Conservation (phyloP, 2,329 filamentous ascomycete species). For the Penicillium psychrosexuale region DNA sequence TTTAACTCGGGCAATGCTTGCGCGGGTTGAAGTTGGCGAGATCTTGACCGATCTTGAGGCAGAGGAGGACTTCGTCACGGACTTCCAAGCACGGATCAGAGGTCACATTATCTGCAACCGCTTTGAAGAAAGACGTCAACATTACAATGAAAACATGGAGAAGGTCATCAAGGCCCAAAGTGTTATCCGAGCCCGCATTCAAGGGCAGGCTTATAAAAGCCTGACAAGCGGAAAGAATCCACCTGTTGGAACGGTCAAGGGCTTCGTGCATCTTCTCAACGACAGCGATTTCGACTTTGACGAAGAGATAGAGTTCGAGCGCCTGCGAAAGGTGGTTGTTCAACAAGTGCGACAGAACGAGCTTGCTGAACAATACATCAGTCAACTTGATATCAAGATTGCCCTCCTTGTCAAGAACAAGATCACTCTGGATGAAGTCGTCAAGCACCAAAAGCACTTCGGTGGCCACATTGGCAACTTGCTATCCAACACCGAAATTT, state of each 20-base stretch:
- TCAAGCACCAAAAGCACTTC: conserved; percentile 94
- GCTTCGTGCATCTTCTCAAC: conserved; percentile 95
- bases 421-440: conserved; percentile 95
- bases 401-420: conserved; percentile 98
- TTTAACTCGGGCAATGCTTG: conserved; percentile 72
- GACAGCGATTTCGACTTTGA: conserved; percentile 99
- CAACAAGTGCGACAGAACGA: conserved; percentile 97
- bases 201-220: conserved; percentile 97
- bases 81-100: conserved; percentile 70
- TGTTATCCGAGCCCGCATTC: conserved; percentile 88
- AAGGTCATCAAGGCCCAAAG: conserved; percentile 99
- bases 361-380: conserved; percentile 94
- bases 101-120: conserved; percentile 69
- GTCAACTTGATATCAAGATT: conserved; percentile 98
- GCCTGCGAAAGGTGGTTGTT: conserved; percentile 90
- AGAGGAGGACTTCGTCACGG: conserved; percentile 72
- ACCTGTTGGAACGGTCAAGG: conserved; percentile 93
- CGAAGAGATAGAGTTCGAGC: conserved; percentile 95
- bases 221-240: conserved; percentile 95
- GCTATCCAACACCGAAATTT: conserved; percentile 81
- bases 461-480: conserved; percentile 83
- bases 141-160: conserved; percentile 95
- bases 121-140: conserved; percentile 81
- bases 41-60: conserved; percentile 75
- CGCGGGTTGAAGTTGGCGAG: conserved; percentile 69